Evolutionary conservation across 768 basidiomycete genomes (phyloP).

Genomic region (Lentinula edodes): DNA sequence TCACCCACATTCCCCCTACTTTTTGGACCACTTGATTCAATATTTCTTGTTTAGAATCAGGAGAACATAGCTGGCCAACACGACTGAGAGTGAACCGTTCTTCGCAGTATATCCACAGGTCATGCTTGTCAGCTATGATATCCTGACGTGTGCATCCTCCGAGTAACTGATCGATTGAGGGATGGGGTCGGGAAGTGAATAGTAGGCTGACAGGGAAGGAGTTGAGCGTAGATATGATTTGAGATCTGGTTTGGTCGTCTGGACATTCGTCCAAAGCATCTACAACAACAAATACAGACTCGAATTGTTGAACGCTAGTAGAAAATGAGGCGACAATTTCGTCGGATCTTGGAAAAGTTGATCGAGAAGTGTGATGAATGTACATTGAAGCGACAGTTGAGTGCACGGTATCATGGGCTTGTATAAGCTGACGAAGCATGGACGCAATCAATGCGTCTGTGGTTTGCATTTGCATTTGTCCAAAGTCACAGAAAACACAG

Average conservation of each 20-base stretch:
- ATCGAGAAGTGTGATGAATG: neutral
- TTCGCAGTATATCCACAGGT: neutral
- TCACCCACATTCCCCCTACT: neutral
- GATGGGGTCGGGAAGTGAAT: neutral
- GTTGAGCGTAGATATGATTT: neutral
- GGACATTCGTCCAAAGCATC: neutral
- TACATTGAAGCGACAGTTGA: neutral
- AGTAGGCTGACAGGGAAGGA: neutral
- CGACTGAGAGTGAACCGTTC: neutral
- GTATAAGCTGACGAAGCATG: neutral
- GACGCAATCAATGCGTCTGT: neutral
- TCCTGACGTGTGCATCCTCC: neutral
- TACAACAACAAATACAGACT: neutral
- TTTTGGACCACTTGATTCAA: neutral
- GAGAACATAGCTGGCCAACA: neutral
- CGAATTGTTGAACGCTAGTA: neutral
- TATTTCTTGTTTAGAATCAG: neutral
- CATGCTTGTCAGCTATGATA: neutral
- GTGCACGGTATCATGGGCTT: neutral
- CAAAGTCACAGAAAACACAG: neutral
- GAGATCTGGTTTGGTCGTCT: neutral
- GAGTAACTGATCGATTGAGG: neutral
- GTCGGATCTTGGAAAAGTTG: neutral
- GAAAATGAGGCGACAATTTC: neutral
- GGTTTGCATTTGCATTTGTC: neutral